These are phyloP conservation scores for Litchi chinensis DNA, from an alignment of 345 rosid species.

Conservation along the genomic window DNA sequence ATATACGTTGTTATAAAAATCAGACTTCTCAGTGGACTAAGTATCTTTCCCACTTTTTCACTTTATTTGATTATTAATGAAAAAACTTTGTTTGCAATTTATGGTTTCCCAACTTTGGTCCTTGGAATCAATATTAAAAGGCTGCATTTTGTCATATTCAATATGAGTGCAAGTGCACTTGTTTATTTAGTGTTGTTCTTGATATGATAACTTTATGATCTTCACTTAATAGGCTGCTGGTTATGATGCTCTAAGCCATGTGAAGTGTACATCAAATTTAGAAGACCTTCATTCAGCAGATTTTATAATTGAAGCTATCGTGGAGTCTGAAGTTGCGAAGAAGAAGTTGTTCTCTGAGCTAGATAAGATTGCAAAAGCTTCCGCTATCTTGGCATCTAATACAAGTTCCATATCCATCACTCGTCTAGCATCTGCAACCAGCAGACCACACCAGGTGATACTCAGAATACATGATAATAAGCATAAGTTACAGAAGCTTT, in stretches of 20 bases:
- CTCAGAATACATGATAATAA: constrained; percentile 4
- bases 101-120: background rate
- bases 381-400: constrained; percentile 83
- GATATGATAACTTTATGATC: background rate
- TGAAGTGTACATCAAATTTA: constrained; percentile 58
- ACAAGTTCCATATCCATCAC: constrained; percentile 94
- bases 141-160: background rate
- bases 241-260: constrained; percentile 57
- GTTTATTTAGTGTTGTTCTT: background rate
- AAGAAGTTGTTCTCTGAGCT: constrained; percentile 62
- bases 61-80: background rate
- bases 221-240: constrained; percentile 49
- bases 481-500: background rate
- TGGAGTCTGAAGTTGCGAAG: constrained; percentile 84
- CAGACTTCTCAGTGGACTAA: background rate
- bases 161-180: background rate
- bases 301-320: constrained; percentile 78
- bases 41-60: background rate
- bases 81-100: background rate
- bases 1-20: background rate
- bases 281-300: constrained; percentile 63
- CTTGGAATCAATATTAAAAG: background rate
- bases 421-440: constrained; percentile 75
- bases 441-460: constrained; percentile 71
- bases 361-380: constrained; percentile 59